Base-by-base conservation (phyloP, 495 filamentous ascomycete species). In the Aspergillus sclerotioniger region DNA sequence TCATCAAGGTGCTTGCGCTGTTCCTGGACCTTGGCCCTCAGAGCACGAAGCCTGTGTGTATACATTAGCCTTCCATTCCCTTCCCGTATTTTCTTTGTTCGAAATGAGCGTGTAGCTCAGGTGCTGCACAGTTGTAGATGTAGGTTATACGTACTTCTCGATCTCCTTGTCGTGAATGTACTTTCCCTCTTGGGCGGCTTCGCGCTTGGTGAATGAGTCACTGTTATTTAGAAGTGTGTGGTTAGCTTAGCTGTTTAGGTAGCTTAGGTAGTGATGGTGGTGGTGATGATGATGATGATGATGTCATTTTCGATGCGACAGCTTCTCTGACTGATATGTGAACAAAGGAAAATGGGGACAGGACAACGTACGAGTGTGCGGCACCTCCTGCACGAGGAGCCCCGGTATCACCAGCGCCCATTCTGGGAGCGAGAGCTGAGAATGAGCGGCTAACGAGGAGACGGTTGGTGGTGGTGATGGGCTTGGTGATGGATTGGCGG, bases 191-290 rank as follows among this genome's bases (percentile, higher is more conserved):
- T 80, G 81, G 58, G 93, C 93, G 61, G 86, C 86, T 77, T 99
- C 94, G 63, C 94, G 91, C 70, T 86, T 85, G 69, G 87, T 88
- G 83, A 96, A 99, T 51, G 87, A 80, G 70, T 99, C 94, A 58
- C 92, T 93, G 59, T 64, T 50, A 16, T 54, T 61, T 53, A 60
- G 59, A 39, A n/a, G n/a, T n/a, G n/a, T n/a, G 21, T 56, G 46
- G 35, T 41, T 46, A 21, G 50, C 15, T 51, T 20, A 29, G 21
- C 20, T 28, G 29, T 6, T 39, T 16, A 51, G n/a, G 45, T n/a
- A 16, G 13, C 8, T 6, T 39, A 6, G 19, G 10, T 13, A 13
- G 28, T 25, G 54, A 7, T 28, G 54, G 8, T 17, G 43, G 48
- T 20, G 37, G 32, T 49, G 54, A 56, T 61, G 41, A 17, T 59